phyloP scores from a whole-genome alignment of 139 green algal species.

The Asterochloris erici region DNA sequence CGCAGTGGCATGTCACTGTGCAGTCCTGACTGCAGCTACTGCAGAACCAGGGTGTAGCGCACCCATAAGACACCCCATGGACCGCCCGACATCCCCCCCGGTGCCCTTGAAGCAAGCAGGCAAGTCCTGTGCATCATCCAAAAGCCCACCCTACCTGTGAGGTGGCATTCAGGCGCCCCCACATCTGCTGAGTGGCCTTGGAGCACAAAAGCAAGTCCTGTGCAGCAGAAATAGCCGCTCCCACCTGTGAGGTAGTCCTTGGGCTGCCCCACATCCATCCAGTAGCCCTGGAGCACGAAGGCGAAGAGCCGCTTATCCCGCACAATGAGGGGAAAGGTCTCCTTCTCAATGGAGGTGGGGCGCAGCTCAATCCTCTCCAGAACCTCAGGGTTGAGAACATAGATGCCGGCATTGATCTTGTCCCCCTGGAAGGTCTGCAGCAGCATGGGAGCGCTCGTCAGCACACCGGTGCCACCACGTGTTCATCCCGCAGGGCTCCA shows the following conservation, averaged over 20 bases:
- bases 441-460: background rate
- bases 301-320: slow-evolving; percentile 82
- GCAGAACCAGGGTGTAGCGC: no score
- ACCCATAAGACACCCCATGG: no score
- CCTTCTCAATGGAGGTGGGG: slow-evolving; percentile 94
- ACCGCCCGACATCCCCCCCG: no score
- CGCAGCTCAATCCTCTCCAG: slow-evolving; percentile 91
- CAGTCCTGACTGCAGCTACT: no score
- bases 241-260: slow-evolving; percentile 82
- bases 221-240: background rate
- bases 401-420: slow-evolving; percentile 99
- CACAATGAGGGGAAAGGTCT: slow-evolving; percentile 93
- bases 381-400: slow-evolving; percentile 77
- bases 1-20: no score
- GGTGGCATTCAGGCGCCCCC: background rate
- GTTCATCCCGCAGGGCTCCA: background rate
- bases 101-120: no score
- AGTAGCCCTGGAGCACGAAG: slow-evolving; percentile 91
- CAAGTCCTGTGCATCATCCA: background rate
- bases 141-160: background rate
- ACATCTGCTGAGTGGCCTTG: background rate
- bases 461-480: background rate
- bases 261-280: slow-evolving; percentile 98
- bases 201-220: background rate
- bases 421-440: slow-evolving; percentile 95